Percentiles rank a stretch among this genome's conserved stretches.
Conservation (phyloP, 2,329 filamentous ascomycete genomes). For the Neofusicoccum sp. region DNA sequence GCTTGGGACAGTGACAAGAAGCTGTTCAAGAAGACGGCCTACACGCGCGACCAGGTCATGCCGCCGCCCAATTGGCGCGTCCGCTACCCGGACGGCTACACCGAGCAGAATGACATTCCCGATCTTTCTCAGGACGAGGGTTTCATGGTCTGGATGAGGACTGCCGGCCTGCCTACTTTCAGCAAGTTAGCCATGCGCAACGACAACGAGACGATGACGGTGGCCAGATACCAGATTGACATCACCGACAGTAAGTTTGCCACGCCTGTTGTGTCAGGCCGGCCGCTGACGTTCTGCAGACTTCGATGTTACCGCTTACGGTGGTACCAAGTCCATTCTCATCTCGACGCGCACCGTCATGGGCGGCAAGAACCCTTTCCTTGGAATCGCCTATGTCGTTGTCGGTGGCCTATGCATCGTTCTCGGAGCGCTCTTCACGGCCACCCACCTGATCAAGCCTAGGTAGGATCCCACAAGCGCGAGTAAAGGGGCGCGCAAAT, state of each 20-base stretch:
- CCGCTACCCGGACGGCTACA: constrained; percentile 69
- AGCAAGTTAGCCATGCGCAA: constrained; percentile 91
- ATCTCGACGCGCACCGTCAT: constrained; percentile 89
- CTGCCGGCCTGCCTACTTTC: constrained; percentile 88
- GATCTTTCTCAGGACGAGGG: constrained; percentile 73
- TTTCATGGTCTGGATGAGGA: constrained; percentile 99
- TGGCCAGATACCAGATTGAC: constrained; percentile 72
- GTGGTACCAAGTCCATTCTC: constrained; percentile 84
- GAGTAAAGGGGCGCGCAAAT: constrained; percentile 6
- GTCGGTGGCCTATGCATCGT: constrained; percentile 91
- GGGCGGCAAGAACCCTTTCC: constrained; percentile 91
- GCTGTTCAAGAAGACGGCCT: constrained; percentile 70
- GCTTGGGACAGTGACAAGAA: constrained; percentile 83
- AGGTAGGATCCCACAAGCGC: constrained; percentile 55
- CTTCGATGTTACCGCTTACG: constrained; percentile 75
- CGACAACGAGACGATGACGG: constrained; percentile 63
- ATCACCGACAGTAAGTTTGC: constrained; percentile 71
- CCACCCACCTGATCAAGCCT: constrained; percentile 87
- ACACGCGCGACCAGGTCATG: constrained; percentile 63
- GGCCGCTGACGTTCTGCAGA: constrained; percentile 52
- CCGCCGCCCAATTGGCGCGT: constrained; percentile 84
- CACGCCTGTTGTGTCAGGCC: background rate
- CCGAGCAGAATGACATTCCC: constrained; percentile 62
- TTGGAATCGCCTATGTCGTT: constrained; percentile 93
- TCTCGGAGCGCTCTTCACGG: constrained; percentile 82